A percentile compares a stretch with the other conserved stretches of the same genome.
Conservation (phyloP, 2,329 filamentous ascomycete genomes). For the Cladobotryum mycophilum region DNA sequence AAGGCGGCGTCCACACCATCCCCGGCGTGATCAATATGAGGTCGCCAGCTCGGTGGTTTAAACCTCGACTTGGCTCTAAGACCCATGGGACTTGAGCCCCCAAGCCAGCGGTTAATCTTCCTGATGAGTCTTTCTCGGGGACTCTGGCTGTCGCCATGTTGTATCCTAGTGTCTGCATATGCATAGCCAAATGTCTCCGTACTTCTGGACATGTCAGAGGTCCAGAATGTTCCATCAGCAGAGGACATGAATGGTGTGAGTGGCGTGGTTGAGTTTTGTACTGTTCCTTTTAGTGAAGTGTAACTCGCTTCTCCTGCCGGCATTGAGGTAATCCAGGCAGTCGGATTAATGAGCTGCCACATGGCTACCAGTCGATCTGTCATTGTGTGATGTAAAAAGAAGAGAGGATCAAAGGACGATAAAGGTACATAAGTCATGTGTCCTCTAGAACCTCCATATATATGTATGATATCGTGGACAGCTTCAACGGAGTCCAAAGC, state of each 20-base stretch:
- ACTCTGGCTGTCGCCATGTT: constrained; percentile 18
- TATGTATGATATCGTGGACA: constrained; percentile 58
- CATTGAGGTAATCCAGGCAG: constrained; percentile 57
- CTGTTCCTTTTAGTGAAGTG: constrained; percentile 47
- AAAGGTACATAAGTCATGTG: constrained; percentile 67
- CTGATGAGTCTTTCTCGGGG: constrained; percentile 29
- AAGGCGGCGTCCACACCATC: neutral
- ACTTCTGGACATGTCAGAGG: constrained; percentile 54
- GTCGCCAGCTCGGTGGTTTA: constrained; percentile 2
- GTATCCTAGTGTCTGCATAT: constrained; percentile 55
- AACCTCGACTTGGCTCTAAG: constrained; percentile 7
- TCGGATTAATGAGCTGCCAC: constrained; percentile 69
- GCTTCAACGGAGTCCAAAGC: constrained; percentile 60
- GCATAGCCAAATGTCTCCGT: constrained; percentile 63
- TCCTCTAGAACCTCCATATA: constrained; percentile 51
- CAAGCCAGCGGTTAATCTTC: constrained; percentile 48
- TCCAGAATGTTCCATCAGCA: constrained; percentile 58
- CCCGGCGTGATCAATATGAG: neutral
- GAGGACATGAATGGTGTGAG: constrained; percentile 62
- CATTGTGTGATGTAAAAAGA: constrained; percentile 71
- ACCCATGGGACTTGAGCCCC: constrained; percentile 24
- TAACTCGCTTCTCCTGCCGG: constrained; percentile 53
- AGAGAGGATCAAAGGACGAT: constrained; percentile 73
- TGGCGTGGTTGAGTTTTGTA: constrained; percentile 49
- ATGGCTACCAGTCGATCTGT: constrained; percentile 70